These are phyloP conservation scores for Rhodotorula sp. DNA, from an alignment of 1,284 basidiomycete species.

Conservation along the genomic window DNA sequence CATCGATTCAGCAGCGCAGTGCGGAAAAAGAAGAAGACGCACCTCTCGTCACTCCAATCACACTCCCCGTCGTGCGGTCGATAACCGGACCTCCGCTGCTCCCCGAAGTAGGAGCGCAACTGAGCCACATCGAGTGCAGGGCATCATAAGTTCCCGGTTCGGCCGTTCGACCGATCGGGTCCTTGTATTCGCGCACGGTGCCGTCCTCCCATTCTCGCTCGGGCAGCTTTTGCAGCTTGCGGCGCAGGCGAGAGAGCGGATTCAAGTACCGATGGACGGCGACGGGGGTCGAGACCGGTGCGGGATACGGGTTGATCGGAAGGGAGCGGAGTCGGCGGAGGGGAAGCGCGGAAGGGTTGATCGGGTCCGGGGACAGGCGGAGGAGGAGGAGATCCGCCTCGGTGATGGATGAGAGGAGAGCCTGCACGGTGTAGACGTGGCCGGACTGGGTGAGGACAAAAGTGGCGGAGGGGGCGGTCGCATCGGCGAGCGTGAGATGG, in stretches of 20 bases:
- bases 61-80: constrained; percentile 63
- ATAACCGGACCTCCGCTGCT: constrained; percentile 71
- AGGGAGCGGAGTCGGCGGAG: constrained; percentile 57
- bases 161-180: constrained; percentile 53
- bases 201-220: constrained; percentile 62
- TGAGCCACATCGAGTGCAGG: constrained; percentile 61
- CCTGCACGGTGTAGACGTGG: constrained; percentile 49
- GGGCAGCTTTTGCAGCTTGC: constrained; percentile 28
- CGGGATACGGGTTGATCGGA: constrained; percentile 68
- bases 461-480: constrained; percentile 52
- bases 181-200: constrained; percentile 60
- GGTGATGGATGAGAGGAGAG: constrained; percentile 61
- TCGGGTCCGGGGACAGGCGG: constrained; percentile 41
- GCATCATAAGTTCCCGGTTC: constrained; percentile 70
- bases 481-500: constrained; percentile 26
- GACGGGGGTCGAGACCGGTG: constrained; percentile 56
- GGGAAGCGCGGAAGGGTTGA: constrained; percentile 45
- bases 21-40: constrained; percentile 26
- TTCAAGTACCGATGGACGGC: constrained; percentile 51
- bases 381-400: constrained; percentile 59
- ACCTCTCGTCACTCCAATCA: constrained; percentile 68
- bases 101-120: constrained; percentile 62
- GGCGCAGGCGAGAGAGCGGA: constrained; percentile 21
- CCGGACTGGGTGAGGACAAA: constrained; percentile 31
- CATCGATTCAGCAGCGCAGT: not conserved